Evolutionary conservation across 225 moss, liverwort and hornwort genomes (phyloP).

Genomic region (Pseudisothecium myosuroides): DNA sequence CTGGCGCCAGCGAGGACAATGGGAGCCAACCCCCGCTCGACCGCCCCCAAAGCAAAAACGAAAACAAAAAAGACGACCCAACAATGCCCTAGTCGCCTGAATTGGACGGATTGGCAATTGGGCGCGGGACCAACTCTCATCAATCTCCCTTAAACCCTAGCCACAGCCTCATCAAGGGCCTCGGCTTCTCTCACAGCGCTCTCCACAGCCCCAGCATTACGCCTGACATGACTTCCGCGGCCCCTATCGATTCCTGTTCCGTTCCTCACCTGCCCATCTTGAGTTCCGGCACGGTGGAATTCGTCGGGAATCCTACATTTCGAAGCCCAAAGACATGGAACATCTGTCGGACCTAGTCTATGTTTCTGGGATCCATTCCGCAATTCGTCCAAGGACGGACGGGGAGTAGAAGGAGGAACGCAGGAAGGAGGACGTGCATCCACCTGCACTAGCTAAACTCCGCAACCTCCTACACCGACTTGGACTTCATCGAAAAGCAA

Average conservation of each 20-base stretch:
- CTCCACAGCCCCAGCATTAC: neutral
- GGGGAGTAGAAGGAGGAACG: neutral
- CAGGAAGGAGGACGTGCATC: neutral
- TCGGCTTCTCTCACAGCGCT: neutral
- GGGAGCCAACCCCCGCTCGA: conserved; percentile 12
- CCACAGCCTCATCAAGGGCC: neutral
- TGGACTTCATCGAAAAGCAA: neutral
- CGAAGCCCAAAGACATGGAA: neutral
- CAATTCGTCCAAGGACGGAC: neutral
- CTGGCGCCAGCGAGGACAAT: conserved; percentile 82
- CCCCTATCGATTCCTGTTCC: neutral
- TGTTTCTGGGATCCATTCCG: neutral
- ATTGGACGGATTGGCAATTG: neutral
- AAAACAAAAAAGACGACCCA: too few relatives aligned
- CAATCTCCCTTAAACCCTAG: neutral
- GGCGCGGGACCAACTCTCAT: neutral
- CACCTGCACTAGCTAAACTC: neutral
- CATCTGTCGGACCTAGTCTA: neutral
- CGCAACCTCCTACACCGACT: neutral
- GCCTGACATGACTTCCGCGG: neutral
- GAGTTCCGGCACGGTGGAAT: neutral
- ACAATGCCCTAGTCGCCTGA: neutral
- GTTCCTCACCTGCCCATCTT: neutral
- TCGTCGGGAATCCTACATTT: neutral
- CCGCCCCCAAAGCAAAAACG: neutral